Evolutionary conservation across 2,329 filamentous ascomycete species (phyloP), one percentile per base, ranked within the genome.

Genomic region (Ceratocystis alfenasii): DNA sequence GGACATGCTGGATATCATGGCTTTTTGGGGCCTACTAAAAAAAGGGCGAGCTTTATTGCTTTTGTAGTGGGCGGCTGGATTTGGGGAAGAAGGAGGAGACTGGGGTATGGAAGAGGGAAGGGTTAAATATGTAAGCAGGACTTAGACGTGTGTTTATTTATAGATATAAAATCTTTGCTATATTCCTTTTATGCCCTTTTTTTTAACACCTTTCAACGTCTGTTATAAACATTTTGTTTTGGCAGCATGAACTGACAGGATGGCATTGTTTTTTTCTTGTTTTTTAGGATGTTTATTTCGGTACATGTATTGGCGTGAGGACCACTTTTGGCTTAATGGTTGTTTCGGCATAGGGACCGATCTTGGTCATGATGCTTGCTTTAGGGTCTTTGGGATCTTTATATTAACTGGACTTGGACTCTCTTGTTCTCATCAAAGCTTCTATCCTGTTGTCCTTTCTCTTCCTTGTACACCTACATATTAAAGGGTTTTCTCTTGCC

Each of bases 181-280:
- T 41, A 41, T 3, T 41, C 36, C 36, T 41, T 41, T 41, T 41
- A 41, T 41, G 8, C 36, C 36, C 17, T 50, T 20, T 50, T 50
- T 50, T 22, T 20, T 50, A 8, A 20, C 46, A 50, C 22, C 22
- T 12, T 50, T n/a, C 46, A 50, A n/a, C 6, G n/a, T 50, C 22
- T 41, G 36, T 41, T 41, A 12, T 41, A 41, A 41, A 41, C 36
- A 41, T 41, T 41, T 57, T 30, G 22, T 57, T 30, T 30, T 57
- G 53, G 53, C 53, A 57, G 53, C 53, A 57, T 57, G 46, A 41
- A 50, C 46, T 50, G 53, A 57, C 53, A 57, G 53, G 7, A 57
- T 30, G 53, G 53, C 53, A 57, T 30, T n/a, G 53, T 30, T 20
- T 10, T 50, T n/a, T 50, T 50, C 10, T 33, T 22, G 6, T n/a